Percentiles rank a stretch among this genome's conserved stretches.
Conservation (phyloP, 805 yeast genomes). For the Wickerhamomyces canadensis region DNA sequence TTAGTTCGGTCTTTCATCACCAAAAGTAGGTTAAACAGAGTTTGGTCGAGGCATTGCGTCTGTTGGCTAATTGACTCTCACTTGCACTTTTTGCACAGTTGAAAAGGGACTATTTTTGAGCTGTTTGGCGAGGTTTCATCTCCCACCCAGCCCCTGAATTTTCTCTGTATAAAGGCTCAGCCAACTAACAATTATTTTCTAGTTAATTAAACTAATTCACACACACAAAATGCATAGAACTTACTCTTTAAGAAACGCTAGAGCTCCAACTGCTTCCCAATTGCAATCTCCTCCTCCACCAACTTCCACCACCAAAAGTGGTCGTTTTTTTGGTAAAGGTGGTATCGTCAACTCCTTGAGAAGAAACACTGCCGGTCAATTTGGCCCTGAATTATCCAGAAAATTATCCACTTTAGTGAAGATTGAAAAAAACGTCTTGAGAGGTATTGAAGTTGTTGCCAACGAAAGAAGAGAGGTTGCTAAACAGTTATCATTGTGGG, state of each 20-base stretch:
- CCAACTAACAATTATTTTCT: too few relatives aligned
- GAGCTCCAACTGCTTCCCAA: conserved; percentile 98
- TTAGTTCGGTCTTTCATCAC: too few relatives aligned
- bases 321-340: conserved; percentile 86
- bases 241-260: conserved; percentile 87
- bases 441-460: conserved; percentile 72
- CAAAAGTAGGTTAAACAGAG: too few relatives aligned
- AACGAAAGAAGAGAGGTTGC: conserved; percentile 79
- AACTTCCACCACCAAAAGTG: conserved; percentile 77
- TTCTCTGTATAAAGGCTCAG: too few relatives aligned
- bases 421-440: conserved; percentile 76
- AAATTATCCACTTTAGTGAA: conserved; percentile 70
- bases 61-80: too few relatives aligned
- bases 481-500: conserved; percentile 79
- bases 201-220: too few relatives aligned
- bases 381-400: conserved; percentile 76
- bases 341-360: conserved; percentile 51
- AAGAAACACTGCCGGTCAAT: conserved; percentile 69
- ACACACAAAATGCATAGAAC: conserved; percentile 81
- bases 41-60: too few relatives aligned
- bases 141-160: too few relatives aligned
- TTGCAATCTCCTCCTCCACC: conserved; percentile 94
- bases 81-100: too few relatives aligned
- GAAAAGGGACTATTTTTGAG: too few relatives aligned
- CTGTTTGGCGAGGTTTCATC: too few relatives aligned